Base-by-base conservation (phyloP, 2,329 filamentous ascomycete species). In the Penicillium crustosum region DNA sequence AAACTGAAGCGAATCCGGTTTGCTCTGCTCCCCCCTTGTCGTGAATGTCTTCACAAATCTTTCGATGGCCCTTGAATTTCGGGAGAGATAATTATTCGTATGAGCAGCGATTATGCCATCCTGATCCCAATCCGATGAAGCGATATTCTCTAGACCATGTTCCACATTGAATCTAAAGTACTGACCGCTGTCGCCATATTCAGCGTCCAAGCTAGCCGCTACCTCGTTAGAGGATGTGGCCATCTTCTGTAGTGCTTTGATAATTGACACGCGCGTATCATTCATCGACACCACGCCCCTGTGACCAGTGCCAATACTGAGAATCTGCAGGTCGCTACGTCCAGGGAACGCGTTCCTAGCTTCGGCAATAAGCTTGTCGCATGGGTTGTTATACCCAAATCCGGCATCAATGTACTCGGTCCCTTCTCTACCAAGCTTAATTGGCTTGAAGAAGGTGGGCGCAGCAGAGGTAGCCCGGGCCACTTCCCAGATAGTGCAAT, bases 151-250 rank as follows among this genome's bases (percentile, higher is more conserved):
- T 1, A 55, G 44, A 15, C 52, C 52, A 3, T 9, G 44, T 42
- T 55, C 35, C 13, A 55, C 52, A 19, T 49, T 36, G 25, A 55
- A 55, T 17, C 52, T 27, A 36, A 41, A 55, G 13, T 55, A 55
- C 19, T 55, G 21, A 13, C 19, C 44, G 3, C 7, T 31, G 4
- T 33, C 27, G 10, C 50, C 29, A 31, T 33, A 45, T 2, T 5
- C 0, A n/a, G 21, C 12, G 0, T 38, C 21, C 19, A 53, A 8
- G 2, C 6, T 45, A 3, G 41, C 21, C 2, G 41, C 41, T 15
- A 38, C 41, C 21, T 29, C 29, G 7, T 21, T 31, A 8, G 52
- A 42, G 10, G 44, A 55, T 1, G 42, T 49, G 1, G 53, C 23
- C 43, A 55, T 43, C 8, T n/a, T n/a, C n/a, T n/a, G n/a, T n/a